phyloP scores from a whole-genome alignment of 164 flowering plant genomes.

The Vitis labrusca region DNA sequence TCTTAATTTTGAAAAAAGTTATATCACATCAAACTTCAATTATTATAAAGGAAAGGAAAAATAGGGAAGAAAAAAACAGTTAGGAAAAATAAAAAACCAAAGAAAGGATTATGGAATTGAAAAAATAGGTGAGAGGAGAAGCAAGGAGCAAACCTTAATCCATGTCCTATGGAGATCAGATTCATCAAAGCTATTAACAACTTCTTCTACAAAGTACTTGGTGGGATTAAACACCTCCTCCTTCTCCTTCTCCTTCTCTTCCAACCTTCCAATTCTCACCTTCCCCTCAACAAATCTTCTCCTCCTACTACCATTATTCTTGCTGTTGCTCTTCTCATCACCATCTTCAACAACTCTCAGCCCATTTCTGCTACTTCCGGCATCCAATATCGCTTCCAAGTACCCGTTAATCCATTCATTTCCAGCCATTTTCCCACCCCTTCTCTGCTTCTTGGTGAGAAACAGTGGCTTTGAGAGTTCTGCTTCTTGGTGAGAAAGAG shows the following conservation, averaged over 20 bases:
- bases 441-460: background rate
- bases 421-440: conserved; percentile 45
- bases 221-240: conserved; percentile 81
- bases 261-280: no score
- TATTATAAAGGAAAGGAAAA: no score
- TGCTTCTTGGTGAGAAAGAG: background rate
- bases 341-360: conserved; percentile 25
- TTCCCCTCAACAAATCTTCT: no score
- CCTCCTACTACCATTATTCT: no score
- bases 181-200: conserved; percentile 87
- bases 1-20: no score
- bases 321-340: conserved; percentile 14
- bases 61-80: no score
- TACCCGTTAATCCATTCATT: conserved; percentile 89
- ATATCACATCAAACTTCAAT: no score
- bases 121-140: conserved; percentile 43
- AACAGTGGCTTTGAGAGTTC: background rate
- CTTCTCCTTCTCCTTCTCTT: conserved; percentile 3
- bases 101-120: no score
- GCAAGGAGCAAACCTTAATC: conserved; percentile 56
- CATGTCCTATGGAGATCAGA: conserved; percentile 90
- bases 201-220: conserved; percentile 88
- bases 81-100: no score
- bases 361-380: conserved; percentile 33
- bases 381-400: conserved; percentile 80